Base-by-base conservation (phyloP, 1,284 basidiomycete genomes). In the Rhizoctonia solani region DNA sequence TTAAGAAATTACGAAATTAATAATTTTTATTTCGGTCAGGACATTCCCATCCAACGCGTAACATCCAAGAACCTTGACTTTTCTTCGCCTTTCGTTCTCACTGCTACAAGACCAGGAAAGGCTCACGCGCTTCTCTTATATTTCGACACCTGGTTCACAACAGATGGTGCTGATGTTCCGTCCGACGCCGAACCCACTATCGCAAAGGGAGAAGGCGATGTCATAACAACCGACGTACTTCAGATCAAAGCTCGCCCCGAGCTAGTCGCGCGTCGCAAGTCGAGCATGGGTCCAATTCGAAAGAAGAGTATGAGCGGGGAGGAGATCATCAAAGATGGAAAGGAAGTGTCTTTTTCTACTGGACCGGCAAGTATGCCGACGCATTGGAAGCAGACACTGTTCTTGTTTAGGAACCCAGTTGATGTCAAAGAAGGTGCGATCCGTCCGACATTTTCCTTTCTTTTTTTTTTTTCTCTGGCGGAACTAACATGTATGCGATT, bases 301-400 rank as follows among this genome's bases (percentile, higher is more conserved):
- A 56, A 55, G 61, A 69, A 52, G 56, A 61, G 52, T 32, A 34
- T 49, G 5, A 25, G 44, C 27, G 59, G 54, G 29, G 58, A 58
- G 21, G 42, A 47, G 41, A 25, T 37, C 2, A 23, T 65, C 49
- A 65, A 54, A 41, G 61, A 65, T 13, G 69, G 69, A 23, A 69
- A 66, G 9, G 56, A 65, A 25, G 69, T 70, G 9, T 71, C 70
- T 37, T 71, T 71, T 77, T 96, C 93, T 70, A 99, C 96, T 0
- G 93, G 94, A 0, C 94, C 96, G 3, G 78, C 79, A 72, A 92
- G 91, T 70, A 85, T 87, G 54, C 87, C 91, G 23, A 99, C 96
- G n/a, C 96, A 99, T 76, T 99, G 96, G 96, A 96, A 96, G 76
- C 96, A 99, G 76, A 95, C 95, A 0, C 74, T 95, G 11, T 97